Evolutionary conservation across 2,329 filamentous ascomycete species (phyloP), one percentile per base, ranked within the genome.

Genomic region (Xylariaceae sp.): DNA sequence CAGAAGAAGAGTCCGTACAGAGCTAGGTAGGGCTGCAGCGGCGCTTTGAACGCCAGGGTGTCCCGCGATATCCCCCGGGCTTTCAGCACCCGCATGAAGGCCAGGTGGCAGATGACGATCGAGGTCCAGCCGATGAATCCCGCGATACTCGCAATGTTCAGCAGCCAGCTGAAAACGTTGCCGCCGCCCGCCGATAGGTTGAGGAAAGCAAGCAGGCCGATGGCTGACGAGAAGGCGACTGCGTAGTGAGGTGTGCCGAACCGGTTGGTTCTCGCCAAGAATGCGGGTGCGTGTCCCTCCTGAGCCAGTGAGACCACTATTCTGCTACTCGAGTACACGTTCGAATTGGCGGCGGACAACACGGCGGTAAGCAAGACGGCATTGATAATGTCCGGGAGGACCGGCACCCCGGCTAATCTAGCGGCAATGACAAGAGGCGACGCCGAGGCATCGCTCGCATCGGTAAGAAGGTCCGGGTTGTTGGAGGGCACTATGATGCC

Each of bases 321-420:
- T 29, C 86, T 83, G 54, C 81, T 85, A 56, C 83, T 84, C 42
- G 85, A 87, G 73, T 88, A 89, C 56, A 91, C 79, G 71, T 88
- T 88, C 11, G 86, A 87, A 72, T 88, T 89, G 56, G 86, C 88
- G 4, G 88, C 88, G 0, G 87, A 89, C 62, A 90, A 82, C 6
- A 91, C 88, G 2, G 87, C 88, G 0, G 87, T 89, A 27, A 92
- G 76, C 7, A 92, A 80, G 6, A 90, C 84, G 12, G 83, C 87
- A 70, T 92, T 92, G 76, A 92, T 84, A 66, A 91, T 84, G 62
- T 81, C 74, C 4, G 83, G 80, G 3, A 89, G 79, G 3, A 81
- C 78, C 6, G 74, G 72, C 54, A 89, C 83, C 41, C 85, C 85
- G 32, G 85, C 86, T 19, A 80, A 75, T 35, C 77, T 74, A 39